Conservation (phyloP, 257 asterid species). For the Phtheirospermum japonicum region DNA sequence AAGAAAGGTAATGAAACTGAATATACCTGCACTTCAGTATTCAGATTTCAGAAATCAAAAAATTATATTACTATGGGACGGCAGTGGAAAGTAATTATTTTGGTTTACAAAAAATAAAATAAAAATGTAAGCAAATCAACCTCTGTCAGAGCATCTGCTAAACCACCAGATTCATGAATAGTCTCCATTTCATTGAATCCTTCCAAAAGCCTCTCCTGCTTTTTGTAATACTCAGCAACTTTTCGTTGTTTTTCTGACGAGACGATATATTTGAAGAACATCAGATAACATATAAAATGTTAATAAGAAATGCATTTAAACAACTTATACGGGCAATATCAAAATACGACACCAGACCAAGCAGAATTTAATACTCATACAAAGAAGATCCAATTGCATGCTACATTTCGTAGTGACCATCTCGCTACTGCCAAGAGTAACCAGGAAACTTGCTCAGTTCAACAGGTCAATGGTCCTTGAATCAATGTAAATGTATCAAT, state of each 20-base stretch:
- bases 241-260: slow-evolving; percentile 58
- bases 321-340: neutral
- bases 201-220: slow-evolving; percentile 73
- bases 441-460: slow-evolving; percentile 33
- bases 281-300: neutral
- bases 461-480: slow-evolving; percentile 32
- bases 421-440: slow-evolving; percentile 25
- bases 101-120: neutral
- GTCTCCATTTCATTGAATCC: slow-evolving; percentile 87
- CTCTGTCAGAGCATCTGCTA: slow-evolving; percentile 62
- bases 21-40: no score
- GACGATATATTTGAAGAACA: neutral
- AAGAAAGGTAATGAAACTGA: no score
- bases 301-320: neutral
- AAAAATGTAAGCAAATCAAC: slow-evolving; percentile 40
- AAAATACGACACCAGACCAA: neutral
- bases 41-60: no score
- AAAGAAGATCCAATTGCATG: no score
- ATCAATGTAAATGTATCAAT: slow-evolving; percentile 7
- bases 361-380: neutral
- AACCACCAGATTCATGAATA: slow-evolving; percentile 58
- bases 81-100: neutral
- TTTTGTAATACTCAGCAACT: slow-evolving; percentile 78
- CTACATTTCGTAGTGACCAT: slow-evolving; percentile 5
- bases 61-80: slow-evolving; percentile 9